Evolutionary conservation across 129 eudicot species (phyloP), one percentile per base, ranked within the genome.

Genomic region (Tagetes erecta): DNA sequence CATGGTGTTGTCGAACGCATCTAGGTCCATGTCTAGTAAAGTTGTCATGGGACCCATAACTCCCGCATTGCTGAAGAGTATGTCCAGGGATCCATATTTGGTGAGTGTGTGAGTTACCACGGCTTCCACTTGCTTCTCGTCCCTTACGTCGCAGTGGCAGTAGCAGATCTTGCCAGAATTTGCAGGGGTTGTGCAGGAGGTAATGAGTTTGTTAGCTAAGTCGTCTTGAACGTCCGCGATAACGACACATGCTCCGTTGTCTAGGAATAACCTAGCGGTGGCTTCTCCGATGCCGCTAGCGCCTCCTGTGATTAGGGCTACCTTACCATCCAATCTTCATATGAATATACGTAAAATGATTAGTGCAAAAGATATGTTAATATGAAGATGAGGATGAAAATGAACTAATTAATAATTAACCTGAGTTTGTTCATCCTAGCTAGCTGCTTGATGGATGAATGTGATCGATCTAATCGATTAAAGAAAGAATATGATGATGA

Each of bases 211-310:
- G n/a, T 50, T 80, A 3, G 86, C 97, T 37, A 86, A 57, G 33
- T 88, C 88, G n/a, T 91, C 96, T 72, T 91, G 95, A 44, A 91
- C 70, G 52, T 91, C 97, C 6, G 85, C 97, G 11, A 84, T 72
- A 13, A 91, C 92, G 0, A 91, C 90, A 3, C 49, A 57, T 8
- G 97, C 97, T 30, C 97, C 97, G 5, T 91, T 42, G 44, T 68
- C 80, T 0, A 67, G 80, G 46, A 91, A 91, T 50, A 88, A 41
- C 71, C 89, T 83, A 0, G 80, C 91, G 0, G 95, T 38, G 8
- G 78, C 88, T 74, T 84, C 97, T 20, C 97, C 97, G 37, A 91
- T 88, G 77, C 97, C 97, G 78, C 97, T 88, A 2, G 97, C 97
- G 5, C 85, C 97, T 4, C 97, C 97, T 3, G 97, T 91, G 70